Conservation (phyloP, 1,284 basidiomycete species). For the Kwoniella shivajii region DNA sequence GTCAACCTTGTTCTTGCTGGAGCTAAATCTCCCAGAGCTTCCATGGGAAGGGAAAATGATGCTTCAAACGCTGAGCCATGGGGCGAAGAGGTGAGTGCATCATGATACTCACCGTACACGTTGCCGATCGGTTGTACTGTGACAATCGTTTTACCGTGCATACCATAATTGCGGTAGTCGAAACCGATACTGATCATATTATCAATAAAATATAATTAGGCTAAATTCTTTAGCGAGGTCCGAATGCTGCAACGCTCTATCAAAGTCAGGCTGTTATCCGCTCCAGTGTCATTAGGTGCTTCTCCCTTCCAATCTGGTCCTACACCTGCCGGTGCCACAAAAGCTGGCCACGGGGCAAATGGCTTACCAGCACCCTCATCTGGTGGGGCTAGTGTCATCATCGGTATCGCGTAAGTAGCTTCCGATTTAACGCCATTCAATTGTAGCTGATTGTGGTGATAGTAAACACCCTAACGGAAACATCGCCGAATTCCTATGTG, state of each 20-base stretch:
- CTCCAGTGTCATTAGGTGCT: conserved; percentile 74
- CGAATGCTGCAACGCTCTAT: conserved; percentile 87
- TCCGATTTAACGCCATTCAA: background rate
- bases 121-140: background rate
- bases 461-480: conserved; percentile 89
- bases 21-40: conserved; percentile 72
- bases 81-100: conserved; percentile 74
- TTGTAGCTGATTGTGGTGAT: background rate
- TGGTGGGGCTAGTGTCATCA: conserved; percentile 76
- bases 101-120: background rate
- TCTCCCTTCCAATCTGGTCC: conserved; percentile 70
- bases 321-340: conserved; percentile 63
- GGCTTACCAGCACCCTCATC: conserved; percentile 41
- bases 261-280: conserved; percentile 81
- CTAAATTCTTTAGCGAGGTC: conserved; percentile 91
- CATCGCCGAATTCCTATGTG: conserved; percentile 85
- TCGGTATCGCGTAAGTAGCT: conserved; percentile 69
- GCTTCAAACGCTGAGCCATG: conserved; percentile 66
- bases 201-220: too few species aligned
- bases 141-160: too few species aligned
- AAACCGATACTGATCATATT: too few species aligned
- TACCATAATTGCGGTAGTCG: background rate
- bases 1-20: conserved; percentile 70
- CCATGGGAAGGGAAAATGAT: conserved; percentile 71
- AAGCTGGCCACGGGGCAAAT: conserved; percentile 17